A percentile compares a stretch with the other conserved stretches of the same genome.
These are phyloP conservation scores for Miscanthus lutarioriparius DNA, from an alignment of 176 grass and related monocot genomes.

Conservation along the genomic window DNA sequence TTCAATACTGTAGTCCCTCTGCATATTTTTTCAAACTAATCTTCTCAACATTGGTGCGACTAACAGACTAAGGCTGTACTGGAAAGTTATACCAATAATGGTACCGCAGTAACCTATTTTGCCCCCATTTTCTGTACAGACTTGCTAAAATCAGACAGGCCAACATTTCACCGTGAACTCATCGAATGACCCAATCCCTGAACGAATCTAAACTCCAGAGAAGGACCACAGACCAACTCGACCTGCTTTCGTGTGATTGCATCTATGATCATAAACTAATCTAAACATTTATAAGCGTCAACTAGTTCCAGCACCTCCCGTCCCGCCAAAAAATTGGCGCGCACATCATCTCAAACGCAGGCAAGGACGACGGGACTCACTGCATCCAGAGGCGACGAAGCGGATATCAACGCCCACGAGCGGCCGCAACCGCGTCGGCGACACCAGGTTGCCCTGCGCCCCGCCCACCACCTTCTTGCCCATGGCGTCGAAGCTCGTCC, in stretches of 20 bases:
- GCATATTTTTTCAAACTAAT: not conserved
- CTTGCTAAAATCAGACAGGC: not conserved
- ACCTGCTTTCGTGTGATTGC: not conserved
- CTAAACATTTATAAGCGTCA: not conserved
- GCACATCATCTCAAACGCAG: not conserved
- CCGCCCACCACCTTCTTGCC: slow-evolving; percentile 56
- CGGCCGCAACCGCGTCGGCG: slow-evolving; percentile 72
- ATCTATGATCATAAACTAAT: not conserved
- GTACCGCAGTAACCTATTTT: not conserved
- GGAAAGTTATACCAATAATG: not conserved
- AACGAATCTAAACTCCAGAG: not conserved
- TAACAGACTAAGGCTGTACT: not conserved
- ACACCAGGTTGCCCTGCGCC: slow-evolving; percentile 59
- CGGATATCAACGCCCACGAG: slow-evolving; percentile 82
- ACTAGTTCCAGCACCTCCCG: not conserved
- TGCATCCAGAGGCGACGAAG: slow-evolving; percentile 86
- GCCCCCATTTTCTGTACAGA: not conserved
- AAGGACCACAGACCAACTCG: not conserved
- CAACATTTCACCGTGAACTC: not conserved
- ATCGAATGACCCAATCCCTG: not conserved
- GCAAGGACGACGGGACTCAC: slow-evolving; percentile 40
- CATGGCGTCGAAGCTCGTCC: slow-evolving; percentile 68
- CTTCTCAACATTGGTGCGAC: not conserved
- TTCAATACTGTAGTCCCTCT: not conserved
- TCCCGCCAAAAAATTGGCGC: not conserved